Base-by-base conservation (phyloP, 495 filamentous ascomycete genomes). In the Penicillium antarcticum region DNA sequence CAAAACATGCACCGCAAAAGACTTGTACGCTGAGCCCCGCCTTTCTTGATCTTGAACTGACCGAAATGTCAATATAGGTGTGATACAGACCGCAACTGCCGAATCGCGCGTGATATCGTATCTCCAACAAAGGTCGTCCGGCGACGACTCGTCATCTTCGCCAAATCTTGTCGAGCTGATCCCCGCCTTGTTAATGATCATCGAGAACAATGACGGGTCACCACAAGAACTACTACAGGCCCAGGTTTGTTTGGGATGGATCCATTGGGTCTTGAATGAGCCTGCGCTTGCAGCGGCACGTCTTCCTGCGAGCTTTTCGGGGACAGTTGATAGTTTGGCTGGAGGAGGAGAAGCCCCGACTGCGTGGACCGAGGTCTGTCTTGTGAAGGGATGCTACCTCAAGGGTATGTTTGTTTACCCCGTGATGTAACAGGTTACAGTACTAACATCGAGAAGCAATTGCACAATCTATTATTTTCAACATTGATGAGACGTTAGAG, bases 1-100 rank as follows among this genome's bases (percentile, higher is more conserved):
- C 83, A 59, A 97, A 97, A 62, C 92, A 97, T 80, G 89, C 91
- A 52, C 87, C 91, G 39, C 84, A 92, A 29, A 84, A 87, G 61
- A 80, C 80, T 65, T 97, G 94, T 97, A 85, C 51, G 58, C 53
- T 53, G 23, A 32, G 46, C 33, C 51, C 53, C 43, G 45, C 41
- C 48, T 52, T 14, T 35, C 41, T 39, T 24, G 41, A 49, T 58
- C 24, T 6, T 24, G 34, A 16, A 36, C 56, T 60, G 62, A 66
- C 37, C 19, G 31, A 45, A 19, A 19, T 44, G 36, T 51, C 49
- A 42, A 48, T 35, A 40, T 48, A 96, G 91, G 89, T 65, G 78
- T 92, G 32, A 80, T 85, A 24, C 78, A 89, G 54, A 87, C 86
- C 48, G 90, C 87, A 55, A 82, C 86, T 48, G 80, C 81, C 51